A percentile compares a stretch with the other conserved stretches of the same genome.
Evolutionary conservation across 2,329 filamentous ascomycete genomes (phyloP).

Genomic region (Colletotrichum shisoi): DNA sequence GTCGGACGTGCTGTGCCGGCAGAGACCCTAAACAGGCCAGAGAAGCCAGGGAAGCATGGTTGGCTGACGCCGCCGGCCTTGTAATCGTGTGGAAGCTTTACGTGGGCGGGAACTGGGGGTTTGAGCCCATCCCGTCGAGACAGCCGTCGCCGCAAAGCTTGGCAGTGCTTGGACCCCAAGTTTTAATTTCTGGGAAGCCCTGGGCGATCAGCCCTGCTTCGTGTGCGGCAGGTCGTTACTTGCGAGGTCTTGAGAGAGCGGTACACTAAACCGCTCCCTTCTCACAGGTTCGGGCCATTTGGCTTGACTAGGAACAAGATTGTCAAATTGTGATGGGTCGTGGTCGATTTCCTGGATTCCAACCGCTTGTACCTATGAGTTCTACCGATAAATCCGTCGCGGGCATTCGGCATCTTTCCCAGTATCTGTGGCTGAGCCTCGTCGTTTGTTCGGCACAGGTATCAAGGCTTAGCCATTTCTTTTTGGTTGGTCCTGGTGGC

Average conservation of each 20-base stretch:
- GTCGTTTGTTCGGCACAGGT: neutral
- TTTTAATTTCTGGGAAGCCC: neutral
- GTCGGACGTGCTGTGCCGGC: neutral
- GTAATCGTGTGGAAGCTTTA: neutral
- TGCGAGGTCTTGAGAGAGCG: neutral
- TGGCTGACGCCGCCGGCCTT: neutral
- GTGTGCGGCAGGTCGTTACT: neutral
- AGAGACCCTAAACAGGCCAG: neutral
- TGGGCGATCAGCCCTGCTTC: neutral
- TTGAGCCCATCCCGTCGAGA: constrained; percentile 37
- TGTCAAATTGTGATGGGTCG: neutral
- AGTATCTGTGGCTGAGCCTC: neutral
- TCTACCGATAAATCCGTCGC: neutral
- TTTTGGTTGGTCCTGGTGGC: neutral
- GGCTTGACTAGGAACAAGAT: too few species aligned
- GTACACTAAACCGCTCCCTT: neutral
- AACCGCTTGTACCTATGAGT: neutral
- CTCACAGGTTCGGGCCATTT: constrained; percentile 2
- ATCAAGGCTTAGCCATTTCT: neutral
- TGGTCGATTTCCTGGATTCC: neutral
- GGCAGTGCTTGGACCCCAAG: constrained; percentile 20
- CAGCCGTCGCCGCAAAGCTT: constrained; percentile 39
- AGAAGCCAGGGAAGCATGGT: neutral
- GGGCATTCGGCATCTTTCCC: neutral
- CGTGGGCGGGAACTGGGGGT: constrained; percentile 3